Base-by-base conservation (phyloP, 768 basidiomycete genomes). In the Floccularia luteovirens region DNA sequence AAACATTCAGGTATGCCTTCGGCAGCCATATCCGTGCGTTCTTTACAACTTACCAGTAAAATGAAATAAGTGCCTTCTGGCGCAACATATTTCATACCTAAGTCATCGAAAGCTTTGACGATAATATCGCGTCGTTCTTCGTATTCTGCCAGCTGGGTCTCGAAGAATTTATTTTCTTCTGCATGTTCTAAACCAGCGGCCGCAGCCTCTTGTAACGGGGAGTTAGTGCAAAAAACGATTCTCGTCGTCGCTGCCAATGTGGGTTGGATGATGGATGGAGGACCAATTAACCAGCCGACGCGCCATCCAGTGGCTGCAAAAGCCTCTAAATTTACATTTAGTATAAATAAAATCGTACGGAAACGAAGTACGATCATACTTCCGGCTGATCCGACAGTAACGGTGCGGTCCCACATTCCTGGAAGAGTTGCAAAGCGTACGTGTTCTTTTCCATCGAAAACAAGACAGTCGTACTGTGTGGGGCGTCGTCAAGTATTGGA, bases 241-340 rank as follows among this genome's bases (percentile, higher is more conserved):
- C 96, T 83, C 0, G 93, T 94, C 36, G 77, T 79, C 4, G 90
- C 94, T 5, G 92, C 90, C 21, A 96, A 74, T 12, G 90, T 86
- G 2, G 94, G 90, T 32, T 68, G 65, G 39, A 93, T 86, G 52
- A 98, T 84, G 28, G 75, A 80, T 21, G 73, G 53, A 5, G 92
- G 90, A 13, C 83, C 96, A 50, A 98, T 83, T 5, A 94, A 75
- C 93, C 93, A 98, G 47, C 96, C 94, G 35, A 98, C 77, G 43
- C 94, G 83, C 93, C 92, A 98, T 19, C 96, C 94, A 2, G 94
- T 99, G 3, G 90, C 90, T 11, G 92, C 88, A 60, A 99, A 99
- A 4, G 90, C 80, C 70, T 97, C 91, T 93, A 60, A 14, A 46
- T 30, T 34, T 7, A 43, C 41, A 31, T 39, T 16, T 19, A 32